phyloP scores from a whole-genome alignment of 345 rosid genomes.

The Carallia pectinifolia region DNA sequence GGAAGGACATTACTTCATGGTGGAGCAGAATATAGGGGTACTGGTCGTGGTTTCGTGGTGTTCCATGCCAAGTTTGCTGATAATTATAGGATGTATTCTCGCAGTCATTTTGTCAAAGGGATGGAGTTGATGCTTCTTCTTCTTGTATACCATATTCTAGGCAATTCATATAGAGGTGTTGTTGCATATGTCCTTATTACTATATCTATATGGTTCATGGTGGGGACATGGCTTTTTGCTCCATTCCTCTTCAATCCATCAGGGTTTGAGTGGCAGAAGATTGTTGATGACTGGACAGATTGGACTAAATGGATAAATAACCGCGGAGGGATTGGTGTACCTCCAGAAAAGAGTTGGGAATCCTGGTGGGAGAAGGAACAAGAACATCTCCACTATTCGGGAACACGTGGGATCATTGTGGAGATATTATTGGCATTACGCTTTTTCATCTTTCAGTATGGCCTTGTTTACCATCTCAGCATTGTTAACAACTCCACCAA shows the following conservation, averaged over 20 bases:
- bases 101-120: slow-evolving; percentile 98
- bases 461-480: slow-evolving; percentile 84
- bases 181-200: slow-evolving; percentile 88
- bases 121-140: slow-evolving; percentile 95
- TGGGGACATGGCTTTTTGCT: slow-evolving; percentile 98
- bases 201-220: slow-evolving; percentile 98
- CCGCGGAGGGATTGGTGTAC: slow-evolving; percentile 93
- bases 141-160: slow-evolving; percentile 78
- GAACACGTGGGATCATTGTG: slow-evolving; percentile 87
- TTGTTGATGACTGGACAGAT: slow-evolving; percentile 99
- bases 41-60: slow-evolving; percentile 98
- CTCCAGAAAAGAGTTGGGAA: slow-evolving; percentile 98
- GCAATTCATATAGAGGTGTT: slow-evolving; percentile 75
- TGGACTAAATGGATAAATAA: slow-evolving; percentile 99
- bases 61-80: slow-evolving; percentile 99
- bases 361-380: slow-evolving; percentile 99
- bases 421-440: slow-evolving; percentile 86
- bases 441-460: slow-evolving; percentile 91
- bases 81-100: slow-evolving; percentile 91
- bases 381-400: slow-evolving; percentile 82
- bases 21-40: slow-evolving; percentile 89
- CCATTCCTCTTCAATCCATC: slow-evolving; percentile 99
- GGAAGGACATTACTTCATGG: slow-evolving; percentile 98
- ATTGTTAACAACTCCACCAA: slow-evolving; percentile 49
- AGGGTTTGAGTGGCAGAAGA: slow-evolving; percentile 99